Percentiles rank a stretch among this genome's conserved stretches.
phyloP scores from a whole-genome alignment of 169 alveolate species.

The Plasmodium chabaudi region DNA sequence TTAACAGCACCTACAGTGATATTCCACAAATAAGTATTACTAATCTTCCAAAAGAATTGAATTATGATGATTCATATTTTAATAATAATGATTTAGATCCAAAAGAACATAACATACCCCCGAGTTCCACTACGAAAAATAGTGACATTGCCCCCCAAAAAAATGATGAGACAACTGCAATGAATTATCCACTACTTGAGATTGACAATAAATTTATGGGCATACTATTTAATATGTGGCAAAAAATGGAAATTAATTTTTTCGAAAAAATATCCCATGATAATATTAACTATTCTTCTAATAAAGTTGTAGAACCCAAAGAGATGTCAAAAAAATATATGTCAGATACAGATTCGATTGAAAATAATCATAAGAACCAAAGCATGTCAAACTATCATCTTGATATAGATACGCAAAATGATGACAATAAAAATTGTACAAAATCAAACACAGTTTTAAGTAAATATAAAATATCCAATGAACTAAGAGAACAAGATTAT shows the following conservation, averaged over 20 bases:
- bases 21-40: neutral
- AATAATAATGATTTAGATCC: neutral
- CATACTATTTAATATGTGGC: constrained; percentile 60
- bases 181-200: constrained; percentile 25
- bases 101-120: neutral
- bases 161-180: neutral
- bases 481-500: neutral
- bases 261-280: neutral
- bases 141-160: neutral
- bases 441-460: neutral
- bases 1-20: neutral
- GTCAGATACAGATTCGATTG: no score
- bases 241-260: constrained; percentile 37
- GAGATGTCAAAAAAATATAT: neutral
- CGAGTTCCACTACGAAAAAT: neutral
- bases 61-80: neutral
- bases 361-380: neutral
- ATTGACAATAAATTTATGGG: constrained; percentile 47
- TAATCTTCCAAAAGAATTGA: neutral
- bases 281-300: neutral
- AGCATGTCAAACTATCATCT: neutral
- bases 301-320: neutral
- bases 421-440: neutral
- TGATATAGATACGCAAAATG: neutral
- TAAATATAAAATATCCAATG: neutral